phyloP scores from a whole-genome alignment of 768 basidiomycete genomes.

The Leucocoprinus birnbaumii region DNA sequence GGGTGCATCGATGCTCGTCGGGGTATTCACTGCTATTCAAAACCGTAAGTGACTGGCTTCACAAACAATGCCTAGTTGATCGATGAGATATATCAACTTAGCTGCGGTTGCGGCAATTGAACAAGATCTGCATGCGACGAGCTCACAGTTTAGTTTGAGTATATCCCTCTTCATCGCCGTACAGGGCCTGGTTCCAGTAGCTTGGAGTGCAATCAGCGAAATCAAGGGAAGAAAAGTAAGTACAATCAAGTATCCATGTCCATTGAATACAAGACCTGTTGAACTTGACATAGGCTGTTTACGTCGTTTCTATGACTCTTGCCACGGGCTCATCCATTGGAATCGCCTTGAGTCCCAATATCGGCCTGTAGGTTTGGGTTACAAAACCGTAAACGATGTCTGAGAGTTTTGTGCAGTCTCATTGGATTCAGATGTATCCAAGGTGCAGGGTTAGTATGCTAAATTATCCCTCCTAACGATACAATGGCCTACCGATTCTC shows the following conservation, averaged over 20 bases:
- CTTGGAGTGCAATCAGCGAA: conserved; percentile 73
- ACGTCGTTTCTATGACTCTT: conserved; percentile 48
- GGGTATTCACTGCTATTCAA: conserved; percentile 56
- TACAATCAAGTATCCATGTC: too few relatives aligned
- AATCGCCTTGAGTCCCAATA: conserved; percentile 51
- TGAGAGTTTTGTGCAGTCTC: conserved; percentile 30
- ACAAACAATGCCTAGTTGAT: too few relatives aligned
- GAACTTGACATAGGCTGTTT: conserved; percentile 36
- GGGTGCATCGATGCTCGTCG: conserved; percentile 54
- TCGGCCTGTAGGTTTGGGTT: conserved; percentile 37
- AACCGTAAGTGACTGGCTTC: conserved; percentile 46
- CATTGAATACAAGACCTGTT: too few relatives aligned
- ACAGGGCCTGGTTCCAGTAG: conserved; percentile 64
- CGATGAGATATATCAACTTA: conserved; percentile 20
- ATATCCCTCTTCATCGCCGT: conserved; percentile 69
- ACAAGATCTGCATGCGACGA: conserved; percentile 54
- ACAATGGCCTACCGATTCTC: too few relatives aligned
- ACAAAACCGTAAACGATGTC: neutral
- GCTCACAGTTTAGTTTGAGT: conserved; percentile 60
- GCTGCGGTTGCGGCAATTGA: conserved; percentile 65
- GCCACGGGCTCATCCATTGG: conserved; percentile 55
- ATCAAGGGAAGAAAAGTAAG: conserved; percentile 71
- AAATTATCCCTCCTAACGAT: too few relatives aligned
- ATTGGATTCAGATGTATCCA: conserved; percentile 70
- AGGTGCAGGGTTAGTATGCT: conserved; percentile 49